Base-by-base conservation (phyloP, 1,284 basidiomycete genomes). In the Fomitopsis palustris region DNA sequence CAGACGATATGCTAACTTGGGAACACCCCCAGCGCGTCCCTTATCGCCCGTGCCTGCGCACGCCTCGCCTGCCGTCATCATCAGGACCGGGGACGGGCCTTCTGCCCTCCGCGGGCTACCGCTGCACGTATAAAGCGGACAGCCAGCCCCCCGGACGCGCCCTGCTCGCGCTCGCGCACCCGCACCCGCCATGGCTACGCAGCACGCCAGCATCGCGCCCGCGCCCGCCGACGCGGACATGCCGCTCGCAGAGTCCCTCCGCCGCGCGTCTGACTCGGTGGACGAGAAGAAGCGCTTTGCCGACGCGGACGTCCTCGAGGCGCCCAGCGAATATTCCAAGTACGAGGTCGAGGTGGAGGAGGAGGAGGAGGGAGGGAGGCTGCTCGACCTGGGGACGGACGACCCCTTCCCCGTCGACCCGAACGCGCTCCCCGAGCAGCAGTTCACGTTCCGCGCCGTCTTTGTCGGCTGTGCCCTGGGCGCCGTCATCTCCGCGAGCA, bases 361-460 rank as follows among this genome's bases (percentile, higher is more conserved):
- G 41, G 59, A 58, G 8, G 59, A 61, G 19, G 59, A 65, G 10
- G 53, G 42, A 4, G 54, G 27, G 3, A 23, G 54, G 12, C 53
- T 54, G 23, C 31, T 52, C 49, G 61, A 63, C 54, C 53, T 63
- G 9, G 64, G 64, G 35, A 65, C 64, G 0, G 56, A 64, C 39
- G 59, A 62, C 35, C 66, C 66, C 3, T 67, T 67, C 45, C 66
- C 66, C 1, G 49, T 56, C 23, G 66, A 67, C 31, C 64, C 66
- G 5, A 56, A 65, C 33, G 61, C 64, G 1, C 61, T 52, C 6
- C 57, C 60, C 17, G 63, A 63, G 42, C 62, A 63, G 33, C 64
- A 67, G 31, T 63, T 67, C 52, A 67, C 66, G 4, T 65, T 67
- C 42, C 66, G 66, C 19, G 60, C 60, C 0, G 60, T 61, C 6